Percentiles rank a stretch among this genome's conserved stretches.
Evolutionary conservation across 1,139 yeast genomes (phyloP).

Genomic region (Magnusiomyces suaveolens): DNA sequence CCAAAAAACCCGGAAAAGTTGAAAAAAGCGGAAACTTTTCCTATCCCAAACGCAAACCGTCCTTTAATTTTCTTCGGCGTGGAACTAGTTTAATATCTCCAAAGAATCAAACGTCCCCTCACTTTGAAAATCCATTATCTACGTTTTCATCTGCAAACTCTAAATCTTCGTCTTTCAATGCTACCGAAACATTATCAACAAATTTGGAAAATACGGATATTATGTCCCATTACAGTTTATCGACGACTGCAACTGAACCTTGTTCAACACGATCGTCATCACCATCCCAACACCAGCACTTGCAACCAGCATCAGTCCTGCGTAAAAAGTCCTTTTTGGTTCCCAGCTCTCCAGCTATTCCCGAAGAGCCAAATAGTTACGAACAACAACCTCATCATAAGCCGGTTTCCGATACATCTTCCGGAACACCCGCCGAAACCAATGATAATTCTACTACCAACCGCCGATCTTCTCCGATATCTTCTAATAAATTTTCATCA

Average conservation of each 20-base stretch:
- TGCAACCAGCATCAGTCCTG: neutral
- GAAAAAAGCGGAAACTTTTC: neutral
- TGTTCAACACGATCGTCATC: too few relatives aligned
- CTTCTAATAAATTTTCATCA: neutral
- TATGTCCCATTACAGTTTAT: neutral
- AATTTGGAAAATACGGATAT: neutral
- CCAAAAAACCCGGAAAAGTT: too few relatives aligned
- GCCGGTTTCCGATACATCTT: too few relatives aligned
- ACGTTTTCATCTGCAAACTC: neutral
- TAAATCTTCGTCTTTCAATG: too few relatives aligned
- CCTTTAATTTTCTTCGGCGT: conserved; percentile 5
- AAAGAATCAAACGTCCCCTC: neutral
- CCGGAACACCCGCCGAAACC: too few relatives aligned
- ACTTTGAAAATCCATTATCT: neutral
- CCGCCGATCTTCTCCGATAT: neutral
- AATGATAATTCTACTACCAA: too few relatives aligned
- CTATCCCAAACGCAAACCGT: neutral
- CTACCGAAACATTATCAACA: too few relatives aligned
- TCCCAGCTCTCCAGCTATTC: neutral
- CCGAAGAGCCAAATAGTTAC: conserved; percentile 1
- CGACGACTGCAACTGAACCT: neutral
- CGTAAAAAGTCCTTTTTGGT: conserved; percentile 1
- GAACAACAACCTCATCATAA: too few relatives aligned
- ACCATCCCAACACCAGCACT: neutral
- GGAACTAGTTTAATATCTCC: neutral